Conservation (phyloP, 2,329 filamentous ascomycete genomes). For the Trichoderma simmonsii region DNA sequence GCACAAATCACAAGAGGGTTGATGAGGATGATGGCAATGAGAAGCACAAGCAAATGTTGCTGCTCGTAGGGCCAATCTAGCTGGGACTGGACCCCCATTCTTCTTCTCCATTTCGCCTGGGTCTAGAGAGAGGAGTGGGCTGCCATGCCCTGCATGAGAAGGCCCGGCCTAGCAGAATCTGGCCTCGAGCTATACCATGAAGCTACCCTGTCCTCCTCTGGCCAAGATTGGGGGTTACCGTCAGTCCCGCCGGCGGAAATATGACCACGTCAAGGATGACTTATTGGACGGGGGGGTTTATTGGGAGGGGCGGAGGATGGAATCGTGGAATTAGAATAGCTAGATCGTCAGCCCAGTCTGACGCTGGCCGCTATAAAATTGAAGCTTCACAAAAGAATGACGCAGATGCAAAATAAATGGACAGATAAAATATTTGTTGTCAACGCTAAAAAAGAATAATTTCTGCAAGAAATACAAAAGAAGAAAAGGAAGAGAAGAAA, state of each 20-base stretch:
- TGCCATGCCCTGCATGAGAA: background rate
- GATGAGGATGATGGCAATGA: background rate
- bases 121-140: background rate
- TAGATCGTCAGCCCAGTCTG: background rate
- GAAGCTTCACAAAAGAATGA: background rate
- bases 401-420: background rate
- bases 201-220: background rate
- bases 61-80: background rate
- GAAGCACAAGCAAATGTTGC: background rate
- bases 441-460: background rate
- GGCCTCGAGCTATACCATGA: background rate
- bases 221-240: background rate
- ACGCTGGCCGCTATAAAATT: background rate
- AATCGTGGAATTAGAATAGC: background rate
- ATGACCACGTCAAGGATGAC: background rate
- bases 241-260: background rate
- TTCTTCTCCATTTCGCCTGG: background rate
- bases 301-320: background rate
- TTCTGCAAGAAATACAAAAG: background rate
- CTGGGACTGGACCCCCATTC: background rate
- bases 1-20: background rate
- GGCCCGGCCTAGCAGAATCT: slow-evolving; percentile 1
- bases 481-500: background rate
- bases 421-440: background rate
- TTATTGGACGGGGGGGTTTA: background rate